Base-by-base conservation (phyloP, 805 yeast species). In the Starmerella khaoyaiensis region DNA sequence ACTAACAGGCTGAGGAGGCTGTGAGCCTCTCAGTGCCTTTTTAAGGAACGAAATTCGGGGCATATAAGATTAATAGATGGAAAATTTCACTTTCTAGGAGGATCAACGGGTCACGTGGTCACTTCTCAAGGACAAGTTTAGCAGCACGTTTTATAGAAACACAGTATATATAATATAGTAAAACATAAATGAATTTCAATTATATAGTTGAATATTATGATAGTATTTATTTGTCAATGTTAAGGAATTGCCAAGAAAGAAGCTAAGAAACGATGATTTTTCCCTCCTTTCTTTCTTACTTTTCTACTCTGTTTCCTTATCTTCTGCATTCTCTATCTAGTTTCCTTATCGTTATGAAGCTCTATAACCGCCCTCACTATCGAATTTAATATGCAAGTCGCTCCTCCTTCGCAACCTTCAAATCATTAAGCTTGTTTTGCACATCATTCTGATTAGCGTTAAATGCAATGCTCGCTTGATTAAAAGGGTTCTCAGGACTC, bases 401-500 rank as follows among this genome's bases (percentile, higher is more conserved):
- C 35, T 48, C 48, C 49, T 76, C 81, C 51, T 73, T 68, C 44
- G 63, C 55, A 33, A 57, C 50, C 51, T 65, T 65, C 33, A 77
- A 68, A 20, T 65, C 69, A 5, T 60, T 61, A 57, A 68, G 70
- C 56, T 63, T 62, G 5, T 49, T 54, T 8, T 45, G 52, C 39
- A 74, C 62, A 17, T 76, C 81, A 1, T 59, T 69, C 39, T 61
- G 53, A 7, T 68, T 51, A 12, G 93, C 83, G 52, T 81, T 76
- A 62, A 64, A 77, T 28, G 60, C 54, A 24, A 76, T 64, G 42
- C 68, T 74, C 23, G 79, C 75, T 59, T 76, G 84, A 63, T 81
- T 81, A 72, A 81, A 76, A 32, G 94, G 94, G 58, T 81, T 81
- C 51, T 78, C 83, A 14, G 74, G 74, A 31, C 77, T 67, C 62